Base-by-base conservation (phyloP, 805 yeast genomes). In the Lipomyces oligophaga region DNA sequence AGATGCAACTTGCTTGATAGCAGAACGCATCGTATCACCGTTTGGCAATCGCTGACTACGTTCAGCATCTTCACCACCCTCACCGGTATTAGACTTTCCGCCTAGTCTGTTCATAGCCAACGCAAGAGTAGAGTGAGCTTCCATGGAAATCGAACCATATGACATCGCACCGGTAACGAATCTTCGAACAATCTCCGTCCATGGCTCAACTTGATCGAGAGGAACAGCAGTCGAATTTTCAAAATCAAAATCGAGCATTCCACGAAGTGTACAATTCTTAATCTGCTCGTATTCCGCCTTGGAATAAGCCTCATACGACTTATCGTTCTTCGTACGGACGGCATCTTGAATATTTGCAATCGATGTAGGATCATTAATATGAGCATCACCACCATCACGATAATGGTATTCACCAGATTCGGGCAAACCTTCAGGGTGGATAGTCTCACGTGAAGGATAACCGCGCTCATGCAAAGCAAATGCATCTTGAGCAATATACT, bases 141-240 rank as follows among this genome's bases (percentile, higher is more conserved):
- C 98, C 95, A 89, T 85, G 3, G 97, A 90, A 63, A 90, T 90
- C 39, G 97, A 90, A 63, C 98, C 98, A 64, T 93, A 90, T 1
- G 97, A 89, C 98, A 90, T 90, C 43, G 98, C 98, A 72, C 98
- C 98, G n/a, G 98, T 89, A 55, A 89, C 89, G 66, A 93, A 93
- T 61, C 98, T 79, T 61, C 96, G 81, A 27, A 89, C 98, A 66
- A 90, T 90, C 67, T 90, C 98, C 30, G 97, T 93, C 98, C 98
- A 90, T 36, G 98, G 98, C 73, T 90, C 98, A 58, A 90, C 98
- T 71, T 93, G 97, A 63, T 90, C 98, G 54, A 90, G 71, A 47
- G 98, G 97, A 43, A 90, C 93, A 3, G 89, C 77, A 3, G 73
- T 74, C 0, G 87, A 75, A 55, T 64, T 66, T 35, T 79, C 84